Evolutionary conservation across 148 eudicot species (phyloP), one percentile per base, ranked within the genome.

Genomic region (Bassia scoparia): DNA sequence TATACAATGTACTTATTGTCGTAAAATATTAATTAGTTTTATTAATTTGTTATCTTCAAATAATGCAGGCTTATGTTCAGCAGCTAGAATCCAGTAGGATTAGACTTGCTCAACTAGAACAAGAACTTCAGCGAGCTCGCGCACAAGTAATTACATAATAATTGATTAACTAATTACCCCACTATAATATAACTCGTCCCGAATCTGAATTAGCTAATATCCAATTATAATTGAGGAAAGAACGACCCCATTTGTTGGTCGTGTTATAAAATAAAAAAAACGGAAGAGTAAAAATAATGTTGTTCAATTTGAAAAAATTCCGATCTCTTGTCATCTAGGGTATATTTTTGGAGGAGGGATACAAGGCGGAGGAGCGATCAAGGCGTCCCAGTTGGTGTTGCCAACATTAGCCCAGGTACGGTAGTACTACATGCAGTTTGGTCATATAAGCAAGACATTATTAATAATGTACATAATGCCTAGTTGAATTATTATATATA

Each of bases 41-140:
- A 35, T 53, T 35, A 1, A 29, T 58, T 21, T 31, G 38, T n/a
- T 56, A 44, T 23, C 20, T 33, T 49, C 70, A 73, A 49, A 56
- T 13, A 20, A 50, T 80, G 63, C 90, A 95, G 99, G 99, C 99
- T 71, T 95, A 95, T 87, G 99, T 95, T 81, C 99, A 95, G 76
- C 97, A 95, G 80, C 81, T 95, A 77, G 99, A 95, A 78, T 82
- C 96, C 41, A 95, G 97, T 78, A 91, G 97, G 80, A 90, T 95
- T 72, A 88, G 84, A 81, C 96, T 95, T 37, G 87, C 85, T 54
- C 98, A 95, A 69, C 75, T 95, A 26, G 98, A 95, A 79, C 98
- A 95, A 60, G 98, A 91, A 63, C 79, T 95, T 44, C 97, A 95
- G 69, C 78, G 97, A 80, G 99, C 99, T 9, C 83, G 94, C 78